Evolutionary conservation across 257 asterid species (phyloP).

Genomic region (Plantago major): DNA sequence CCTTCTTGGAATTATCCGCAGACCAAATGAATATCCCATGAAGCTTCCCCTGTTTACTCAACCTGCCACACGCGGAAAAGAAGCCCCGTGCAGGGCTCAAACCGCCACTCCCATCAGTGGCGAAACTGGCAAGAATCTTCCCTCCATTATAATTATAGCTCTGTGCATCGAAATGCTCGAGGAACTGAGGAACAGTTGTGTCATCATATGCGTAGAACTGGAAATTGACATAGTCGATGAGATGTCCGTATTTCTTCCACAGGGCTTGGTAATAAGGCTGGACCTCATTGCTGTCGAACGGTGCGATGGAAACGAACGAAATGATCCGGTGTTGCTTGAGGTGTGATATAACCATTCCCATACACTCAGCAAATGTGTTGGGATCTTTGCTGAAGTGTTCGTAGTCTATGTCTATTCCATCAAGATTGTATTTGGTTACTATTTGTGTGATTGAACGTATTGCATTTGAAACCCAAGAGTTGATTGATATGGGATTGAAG

Average conservation of each 20-base stretch:
- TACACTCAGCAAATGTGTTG: conserved; percentile 41
- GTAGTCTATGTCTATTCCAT: conserved; percentile 72
- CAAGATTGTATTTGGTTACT: conserved; percentile 42
- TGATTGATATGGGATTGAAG: conserved; percentile 47
- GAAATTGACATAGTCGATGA: conserved; percentile 69
- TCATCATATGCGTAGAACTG: conserved; percentile 80
- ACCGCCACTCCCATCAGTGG: conserved; percentile 60
- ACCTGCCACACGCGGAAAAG: conserved; percentile 47
- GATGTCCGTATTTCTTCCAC: conserved; percentile 47
- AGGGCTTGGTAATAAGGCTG: conserved; percentile 64
- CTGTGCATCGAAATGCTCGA: conserved; percentile 44
- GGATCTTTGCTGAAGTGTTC: conserved; percentile 60
- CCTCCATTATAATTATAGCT: conserved; percentile 51
- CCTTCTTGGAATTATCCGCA: conserved; percentile 69
- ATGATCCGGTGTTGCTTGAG: conserved; percentile 49
- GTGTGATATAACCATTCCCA: conserved; percentile 40
- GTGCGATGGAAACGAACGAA: conserved; percentile 77
- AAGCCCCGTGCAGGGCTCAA: conserved; percentile 53
- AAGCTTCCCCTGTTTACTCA: conserved; percentile 48
- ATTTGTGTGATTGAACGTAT: conserved; percentile 56
- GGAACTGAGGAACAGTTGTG: conserved; percentile 53
- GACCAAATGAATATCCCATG: conserved; percentile 76
- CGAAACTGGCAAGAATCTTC: conserved; percentile 51
- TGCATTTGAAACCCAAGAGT: conserved; percentile 73
- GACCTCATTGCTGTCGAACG: conserved; percentile 52